A percentile compares a stretch with the other conserved stretches of the same genome.
These are phyloP conservation scores for Penicillium roqueforti DNA, from an alignment of 495 filamentous ascomycete genomes.

Conservation along the genomic window DNA sequence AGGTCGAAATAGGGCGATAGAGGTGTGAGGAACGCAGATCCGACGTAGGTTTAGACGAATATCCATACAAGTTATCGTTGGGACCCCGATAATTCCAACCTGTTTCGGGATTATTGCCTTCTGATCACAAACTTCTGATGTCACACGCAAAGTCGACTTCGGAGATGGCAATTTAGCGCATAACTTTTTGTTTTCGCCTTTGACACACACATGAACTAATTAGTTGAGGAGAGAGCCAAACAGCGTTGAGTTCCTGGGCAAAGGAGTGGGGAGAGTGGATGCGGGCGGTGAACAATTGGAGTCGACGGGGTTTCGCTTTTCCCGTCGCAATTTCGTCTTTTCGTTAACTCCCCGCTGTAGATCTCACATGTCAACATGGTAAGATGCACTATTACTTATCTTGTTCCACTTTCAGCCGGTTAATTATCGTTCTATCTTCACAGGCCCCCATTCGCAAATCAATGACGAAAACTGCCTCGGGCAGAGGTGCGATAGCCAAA, in stretches of 20 bases:
- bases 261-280: conserved; percentile 8
- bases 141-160: neutral
- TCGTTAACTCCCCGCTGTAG: neutral
- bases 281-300: conserved; percentile 6
- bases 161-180: neutral
- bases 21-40: conserved; percentile 22
- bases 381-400: conserved; percentile 11
- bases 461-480: conserved; percentile 27
- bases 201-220: neutral
- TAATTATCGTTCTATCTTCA: conserved; percentile 10
- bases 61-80: conserved; percentile 14
- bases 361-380: conserved; percentile 16
- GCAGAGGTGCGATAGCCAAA: conserved; percentile 26
- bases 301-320: conserved; percentile 6
- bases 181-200: neutral
- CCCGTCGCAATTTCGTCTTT: conserved; percentile 9
- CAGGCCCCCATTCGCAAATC: conserved; percentile 31
- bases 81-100: conserved; percentile 14
- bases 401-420: conserved; percentile 12
- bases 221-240: conserved; percentile 1
- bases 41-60: conserved; percentile 16
- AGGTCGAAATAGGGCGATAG: conserved; percentile 17
- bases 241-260: conserved; percentile 7
- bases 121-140: conserved; percentile 1
- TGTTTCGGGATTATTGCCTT: neutral